Conservation (phyloP, 352 stramenopile genomes). For the Globisporangium spiculum region DNA sequence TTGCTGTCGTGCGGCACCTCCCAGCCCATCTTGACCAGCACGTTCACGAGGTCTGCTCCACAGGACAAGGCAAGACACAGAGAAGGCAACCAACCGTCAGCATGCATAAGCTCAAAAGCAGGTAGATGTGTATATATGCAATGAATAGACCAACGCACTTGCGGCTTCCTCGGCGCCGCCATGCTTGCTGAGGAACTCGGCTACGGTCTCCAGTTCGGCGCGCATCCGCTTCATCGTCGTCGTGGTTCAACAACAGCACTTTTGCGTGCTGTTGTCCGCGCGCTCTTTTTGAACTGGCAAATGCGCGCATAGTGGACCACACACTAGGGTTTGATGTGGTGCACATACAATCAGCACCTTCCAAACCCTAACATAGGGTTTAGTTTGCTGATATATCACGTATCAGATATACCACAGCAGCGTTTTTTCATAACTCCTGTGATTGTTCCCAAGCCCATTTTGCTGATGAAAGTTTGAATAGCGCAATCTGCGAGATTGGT, state of each 20-base stretch:
- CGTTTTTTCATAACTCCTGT: background rate
- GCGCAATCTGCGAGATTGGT: background rate
- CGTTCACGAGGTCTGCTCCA: conserved; percentile 33
- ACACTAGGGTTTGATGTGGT: background rate
- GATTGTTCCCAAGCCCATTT: background rate
- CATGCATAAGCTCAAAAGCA: background rate
- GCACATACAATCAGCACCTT: background rate
- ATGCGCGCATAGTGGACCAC: background rate
- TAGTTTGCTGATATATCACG: too few species aligned
- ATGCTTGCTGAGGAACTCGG: conserved; percentile 50
- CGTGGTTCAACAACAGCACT: background rate
- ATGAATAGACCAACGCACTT: conserved; percentile 18
- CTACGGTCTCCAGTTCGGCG: conserved; percentile 39
- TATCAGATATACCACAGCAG: background rate
- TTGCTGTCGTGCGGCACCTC: conserved; percentile 41
- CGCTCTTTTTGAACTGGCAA: background rate
- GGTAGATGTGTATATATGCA: background rate
- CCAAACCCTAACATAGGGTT: background rate
- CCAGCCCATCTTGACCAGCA: conserved; percentile 44
- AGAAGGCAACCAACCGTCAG: background rate
- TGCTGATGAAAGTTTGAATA: background rate
- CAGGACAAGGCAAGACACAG: background rate
- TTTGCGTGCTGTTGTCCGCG: background rate
- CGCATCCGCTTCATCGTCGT: conserved; percentile 23
- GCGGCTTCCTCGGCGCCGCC: conserved; percentile 39